Evolutionary conservation across 495 filamentous ascomycete species (phyloP).

Genomic region (Penicillium daleae): DNA sequence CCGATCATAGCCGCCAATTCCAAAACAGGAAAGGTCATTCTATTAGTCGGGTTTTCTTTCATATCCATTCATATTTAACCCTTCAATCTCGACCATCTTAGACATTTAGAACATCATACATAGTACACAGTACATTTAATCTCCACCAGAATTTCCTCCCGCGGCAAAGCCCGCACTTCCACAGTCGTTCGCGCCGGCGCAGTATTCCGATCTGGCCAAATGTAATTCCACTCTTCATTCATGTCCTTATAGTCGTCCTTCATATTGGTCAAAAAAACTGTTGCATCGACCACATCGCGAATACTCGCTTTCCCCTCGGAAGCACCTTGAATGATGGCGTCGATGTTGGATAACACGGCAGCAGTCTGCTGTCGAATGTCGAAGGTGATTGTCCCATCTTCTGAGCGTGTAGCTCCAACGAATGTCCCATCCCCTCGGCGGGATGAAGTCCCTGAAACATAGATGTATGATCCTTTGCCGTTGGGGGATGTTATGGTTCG

Average conservation of each 20-base stretch:
- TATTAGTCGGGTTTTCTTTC: no score
- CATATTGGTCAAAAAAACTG: slow-evolving; percentile 38
- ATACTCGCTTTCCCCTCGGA: slow-evolving; percentile 33
- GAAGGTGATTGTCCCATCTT: slow-evolving; percentile 30
- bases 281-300: slow-evolving; percentile 37
- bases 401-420: slow-evolving; percentile 30
- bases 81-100: background rate
- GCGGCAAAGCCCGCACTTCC: slow-evolving; percentile 40
- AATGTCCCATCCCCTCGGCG: slow-evolving; percentile 30
- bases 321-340: slow-evolving; percentile 36
- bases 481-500: slow-evolving; percentile 26
- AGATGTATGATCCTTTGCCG: slow-evolving; percentile 29
- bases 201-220: slow-evolving; percentile 34
- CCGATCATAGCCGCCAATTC: no score
- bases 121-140: slow-evolving; percentile 38
- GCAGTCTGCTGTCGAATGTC: slow-evolving; percentile 41
- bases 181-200: slow-evolving; percentile 41
- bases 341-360: slow-evolving; percentile 36
- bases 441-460: slow-evolving; percentile 38
- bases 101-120: background rate
- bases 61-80: background rate
- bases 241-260: slow-evolving; percentile 36
- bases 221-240: slow-evolving; percentile 43
- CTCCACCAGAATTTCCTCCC: slow-evolving; percentile 39
- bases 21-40: no score